Evolutionary conservation across 495 filamentous ascomycete species (phyloP).

Genomic region (Acidiella bohemica): DNA sequence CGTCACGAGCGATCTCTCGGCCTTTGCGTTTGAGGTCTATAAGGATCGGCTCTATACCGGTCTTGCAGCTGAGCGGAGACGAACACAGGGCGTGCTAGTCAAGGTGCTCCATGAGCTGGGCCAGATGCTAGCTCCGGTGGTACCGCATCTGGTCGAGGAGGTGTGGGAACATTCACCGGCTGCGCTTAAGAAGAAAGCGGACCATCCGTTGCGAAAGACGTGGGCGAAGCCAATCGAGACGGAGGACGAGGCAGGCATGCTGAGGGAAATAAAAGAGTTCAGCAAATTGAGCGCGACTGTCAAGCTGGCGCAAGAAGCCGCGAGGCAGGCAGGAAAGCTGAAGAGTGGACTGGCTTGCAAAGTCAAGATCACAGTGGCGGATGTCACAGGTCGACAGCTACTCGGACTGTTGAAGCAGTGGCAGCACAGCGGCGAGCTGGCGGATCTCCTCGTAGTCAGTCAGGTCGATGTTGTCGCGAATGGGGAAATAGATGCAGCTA

Average conservation of each 20-base stretch:
- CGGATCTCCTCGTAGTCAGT: conserved; percentile 65
- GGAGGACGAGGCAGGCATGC: background rate
- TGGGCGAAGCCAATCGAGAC: conserved; percentile 17
- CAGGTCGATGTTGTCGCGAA: conserved; percentile 38
- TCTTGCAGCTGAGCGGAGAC: conserved; percentile 40
- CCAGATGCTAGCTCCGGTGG: conserved; percentile 65
- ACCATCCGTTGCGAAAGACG: conserved; percentile 41
- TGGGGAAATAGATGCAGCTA: background rate
- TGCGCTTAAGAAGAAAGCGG: conserved; percentile 39
- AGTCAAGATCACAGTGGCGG: conserved; percentile 35
- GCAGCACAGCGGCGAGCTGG: conserved; percentile 42
- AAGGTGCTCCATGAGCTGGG: conserved; percentile 58
- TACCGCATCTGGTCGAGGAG: conserved; percentile 76
- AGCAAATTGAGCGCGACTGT: conserved; percentile 40
- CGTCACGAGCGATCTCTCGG: conserved; percentile 67
- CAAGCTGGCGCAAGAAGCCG: conserved; percentile 57
- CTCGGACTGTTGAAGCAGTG: conserved; percentile 18
- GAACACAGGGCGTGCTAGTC: conserved; percentile 54
- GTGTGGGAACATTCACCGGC: conserved; percentile 65
- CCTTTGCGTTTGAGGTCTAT: conserved; percentile 83
- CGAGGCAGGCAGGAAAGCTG: conserved; percentile 48
- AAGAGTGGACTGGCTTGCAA: conserved; percentile 62
- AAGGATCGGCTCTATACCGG: conserved; percentile 87
- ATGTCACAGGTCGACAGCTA: conserved; percentile 13
- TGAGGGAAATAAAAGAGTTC: conserved; percentile 22